A percentile compares a stretch with the other conserved stretches of the same genome.
Conservation (phyloP, 164 flowering plant species). For the Magnolia changhungtana region DNA sequence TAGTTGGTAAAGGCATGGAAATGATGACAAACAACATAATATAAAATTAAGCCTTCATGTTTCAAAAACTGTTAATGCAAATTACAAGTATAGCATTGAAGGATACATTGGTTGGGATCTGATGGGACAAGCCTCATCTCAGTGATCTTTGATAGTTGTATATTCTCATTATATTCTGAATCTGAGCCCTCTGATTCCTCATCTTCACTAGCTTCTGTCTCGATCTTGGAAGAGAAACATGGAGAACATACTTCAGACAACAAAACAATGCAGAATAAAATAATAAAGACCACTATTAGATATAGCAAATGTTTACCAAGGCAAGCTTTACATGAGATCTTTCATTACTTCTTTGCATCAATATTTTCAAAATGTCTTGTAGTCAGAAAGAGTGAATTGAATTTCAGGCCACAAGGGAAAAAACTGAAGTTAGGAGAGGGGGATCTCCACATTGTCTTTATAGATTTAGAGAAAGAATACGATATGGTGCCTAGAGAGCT, state of each 20-base stretch:
- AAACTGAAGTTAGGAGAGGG: too few species aligned
- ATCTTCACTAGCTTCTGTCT: constrained; percentile 54
- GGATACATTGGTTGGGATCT: constrained; percentile 68
- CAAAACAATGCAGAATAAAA: background rate
- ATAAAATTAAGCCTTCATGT: background rate
- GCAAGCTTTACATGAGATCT: too few species aligned
- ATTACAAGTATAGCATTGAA: background rate
- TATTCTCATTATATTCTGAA: constrained; percentile 42
- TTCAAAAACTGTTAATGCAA: background rate
- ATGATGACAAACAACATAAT: background rate
- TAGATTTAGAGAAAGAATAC: too few species aligned
- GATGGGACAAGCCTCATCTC: constrained; percentile 96
- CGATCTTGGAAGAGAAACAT: constrained; percentile 52
- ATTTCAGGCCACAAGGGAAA: too few species aligned
- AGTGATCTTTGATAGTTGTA: constrained; percentile 60
- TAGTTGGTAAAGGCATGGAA: background rate
- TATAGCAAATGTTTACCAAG: background rate
- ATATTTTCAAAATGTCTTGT: too few species aligned
- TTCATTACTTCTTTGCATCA: too few species aligned
- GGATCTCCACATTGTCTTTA: too few species aligned
- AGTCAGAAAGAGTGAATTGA: too few species aligned
- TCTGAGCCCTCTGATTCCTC: constrained; percentile 64
- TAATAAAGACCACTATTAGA: background rate
- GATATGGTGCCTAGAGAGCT: too few species aligned
- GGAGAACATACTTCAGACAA: background rate